Percentiles rank a stretch among this genome's conserved stretches.
These are phyloP conservation scores for Lachancea lanzarotensis DNA, from an alignment of 805 yeast species.

Conservation along the genomic window DNA sequence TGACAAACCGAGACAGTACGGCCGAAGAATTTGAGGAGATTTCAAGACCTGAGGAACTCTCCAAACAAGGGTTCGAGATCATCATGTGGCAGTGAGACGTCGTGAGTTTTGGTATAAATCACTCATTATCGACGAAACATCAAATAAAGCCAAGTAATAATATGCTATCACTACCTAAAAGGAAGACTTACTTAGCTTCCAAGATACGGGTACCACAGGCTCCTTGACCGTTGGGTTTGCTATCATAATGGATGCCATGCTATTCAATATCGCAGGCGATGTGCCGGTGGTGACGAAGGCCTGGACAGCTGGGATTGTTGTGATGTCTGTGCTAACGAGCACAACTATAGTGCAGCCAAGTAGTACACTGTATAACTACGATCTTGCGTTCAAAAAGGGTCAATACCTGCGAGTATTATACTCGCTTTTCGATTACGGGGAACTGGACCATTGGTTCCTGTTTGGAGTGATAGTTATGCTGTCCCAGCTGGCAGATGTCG, in stretches of 20 bases:
- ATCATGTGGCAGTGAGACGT: no score
- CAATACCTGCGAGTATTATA: conserved; percentile 36
- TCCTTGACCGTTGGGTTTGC: no score
- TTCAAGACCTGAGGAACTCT: no score
- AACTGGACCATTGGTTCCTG: conserved; percentile 22
- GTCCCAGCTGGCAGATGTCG: conserved; percentile 22
- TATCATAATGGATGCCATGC: conserved; percentile 24
- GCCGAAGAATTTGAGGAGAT: no score
- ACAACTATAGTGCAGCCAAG: conserved; percentile 30
- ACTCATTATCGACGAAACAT: no score
- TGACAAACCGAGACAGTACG: no score
- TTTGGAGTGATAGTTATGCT: conserved; percentile 20
- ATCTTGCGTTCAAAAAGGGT: conserved; percentile 35
- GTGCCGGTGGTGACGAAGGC: conserved; percentile 38
- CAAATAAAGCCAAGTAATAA: no score
- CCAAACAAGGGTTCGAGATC: no score
- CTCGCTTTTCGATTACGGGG: conserved; percentile 36
- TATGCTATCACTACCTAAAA: no score
- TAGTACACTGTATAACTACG: conserved; percentile 33
- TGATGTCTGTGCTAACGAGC: conserved; percentile 31
- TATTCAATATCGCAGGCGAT: conserved; percentile 24
- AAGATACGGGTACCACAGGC: no score
- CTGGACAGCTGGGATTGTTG: conserved; percentile 34
- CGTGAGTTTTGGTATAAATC: no score
- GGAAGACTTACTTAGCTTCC: no score